phyloP scores from a whole-genome alignment of 305 asterid species.

The Euphrasia arctica region DNA sequence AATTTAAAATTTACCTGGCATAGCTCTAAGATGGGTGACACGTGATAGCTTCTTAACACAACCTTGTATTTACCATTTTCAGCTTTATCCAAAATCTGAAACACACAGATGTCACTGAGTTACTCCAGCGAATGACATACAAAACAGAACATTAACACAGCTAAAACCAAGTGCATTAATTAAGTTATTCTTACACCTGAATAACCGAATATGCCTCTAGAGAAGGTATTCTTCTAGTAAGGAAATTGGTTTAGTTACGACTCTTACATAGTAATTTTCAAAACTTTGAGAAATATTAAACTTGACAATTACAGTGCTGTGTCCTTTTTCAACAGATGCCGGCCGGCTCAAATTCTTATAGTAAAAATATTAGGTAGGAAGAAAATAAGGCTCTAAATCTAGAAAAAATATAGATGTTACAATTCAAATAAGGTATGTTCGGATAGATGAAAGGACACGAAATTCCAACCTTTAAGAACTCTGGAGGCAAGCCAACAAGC shows the following conservation, averaged over 20 bases:
- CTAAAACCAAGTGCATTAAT: constrained; percentile 13
- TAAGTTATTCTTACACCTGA: constrained; percentile 25
- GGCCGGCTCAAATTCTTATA: constrained; percentile 9
- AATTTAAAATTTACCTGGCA: constrained; percentile 58
- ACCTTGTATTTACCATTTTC: constrained; percentile 74
- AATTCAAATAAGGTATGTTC: constrained; percentile 3
- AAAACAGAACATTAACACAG: constrained; percentile 18
- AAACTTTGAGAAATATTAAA: constrained; percentile 1
- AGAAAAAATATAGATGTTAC: background rate
- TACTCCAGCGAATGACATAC: constrained; percentile 12
- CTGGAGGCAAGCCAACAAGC: constrained; percentile 79
- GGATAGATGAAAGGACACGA: constrained; percentile 13
- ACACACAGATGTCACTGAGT: constrained; percentile 22
- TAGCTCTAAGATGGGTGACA: constrained; percentile 79
- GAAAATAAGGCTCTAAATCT: constrained; percentile 18
- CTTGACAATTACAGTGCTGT: constrained; percentile 6
- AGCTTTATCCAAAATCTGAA: constrained; percentile 72
- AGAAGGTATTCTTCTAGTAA: background rate
- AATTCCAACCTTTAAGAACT: constrained; percentile 67
- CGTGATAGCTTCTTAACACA: constrained; percentile 72
- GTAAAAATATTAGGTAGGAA: constrained; percentile 18
- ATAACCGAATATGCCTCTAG: constrained; percentile 11
- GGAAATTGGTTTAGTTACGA: background rate
- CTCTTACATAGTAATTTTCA: constrained; percentile 1
- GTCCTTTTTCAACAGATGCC: constrained; percentile 5